Evolutionary conservation across 192 early-diverging fungal species (phyloP).

Genomic region (Coemansia sp.): DNA sequence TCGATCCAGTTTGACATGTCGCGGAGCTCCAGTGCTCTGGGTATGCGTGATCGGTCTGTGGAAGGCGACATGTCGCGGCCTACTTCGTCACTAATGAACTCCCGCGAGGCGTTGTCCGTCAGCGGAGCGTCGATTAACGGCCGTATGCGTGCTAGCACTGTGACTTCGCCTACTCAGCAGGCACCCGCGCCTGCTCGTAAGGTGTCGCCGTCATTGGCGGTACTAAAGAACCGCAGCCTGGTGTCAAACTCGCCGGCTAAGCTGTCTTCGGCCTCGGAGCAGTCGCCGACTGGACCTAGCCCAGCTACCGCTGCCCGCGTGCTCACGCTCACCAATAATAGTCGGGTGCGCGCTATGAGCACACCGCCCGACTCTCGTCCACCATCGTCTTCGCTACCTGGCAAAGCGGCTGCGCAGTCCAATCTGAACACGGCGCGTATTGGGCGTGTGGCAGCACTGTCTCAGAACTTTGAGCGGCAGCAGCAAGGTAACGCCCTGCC

Average conservation of each 20-base stretch:
- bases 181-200: constrained; percentile 33
- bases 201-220: constrained; percentile 49
- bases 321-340: constrained; percentile 19
- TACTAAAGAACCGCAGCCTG: constrained; percentile 44
- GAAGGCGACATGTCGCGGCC: constrained; percentile 19
- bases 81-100: constrained; percentile 21
- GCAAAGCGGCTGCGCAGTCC: background rate
- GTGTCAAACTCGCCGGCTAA: constrained; percentile 51
- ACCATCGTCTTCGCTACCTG: constrained; percentile 16
- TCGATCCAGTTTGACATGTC: constrained; percentile 24
- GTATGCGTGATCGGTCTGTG: constrained; percentile 18
- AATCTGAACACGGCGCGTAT: constrained; percentile 39
- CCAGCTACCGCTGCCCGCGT: constrained; percentile 4
- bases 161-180: background rate
- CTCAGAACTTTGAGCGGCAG: constrained; percentile 57
- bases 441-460: constrained; percentile 54
- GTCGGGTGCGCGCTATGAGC: constrained; percentile 47
- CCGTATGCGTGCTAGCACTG: constrained; percentile 44
- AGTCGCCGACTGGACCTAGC: constrained; percentile 9
- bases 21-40: constrained; percentile 32
- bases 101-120: constrained; percentile 32
- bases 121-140: constrained; percentile 48
- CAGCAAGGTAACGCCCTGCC: constrained; percentile 1
- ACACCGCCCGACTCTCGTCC: constrained; percentile 44
- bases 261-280: background rate